Percentiles rank a stretch among this genome's conserved stretches.
Conservation (phyloP, 2,329 filamentous ascomycete species). For the Penicillium sp. region DNA sequence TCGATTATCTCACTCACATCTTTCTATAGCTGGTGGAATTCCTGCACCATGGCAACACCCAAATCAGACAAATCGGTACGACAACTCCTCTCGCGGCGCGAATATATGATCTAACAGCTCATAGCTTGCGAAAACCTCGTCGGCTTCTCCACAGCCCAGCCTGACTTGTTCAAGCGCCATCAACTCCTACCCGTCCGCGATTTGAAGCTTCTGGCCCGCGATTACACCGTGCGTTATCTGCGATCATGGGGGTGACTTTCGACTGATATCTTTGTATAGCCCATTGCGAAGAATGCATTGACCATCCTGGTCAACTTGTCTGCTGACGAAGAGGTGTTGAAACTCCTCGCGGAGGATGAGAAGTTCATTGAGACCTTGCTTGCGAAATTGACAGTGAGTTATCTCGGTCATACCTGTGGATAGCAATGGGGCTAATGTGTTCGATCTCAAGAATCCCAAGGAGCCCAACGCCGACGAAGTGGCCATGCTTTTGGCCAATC, state of each 20-base stretch:
- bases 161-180: slow-evolving; percentile 78
- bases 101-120: slow-evolving; percentile 15
- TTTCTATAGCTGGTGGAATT: slow-evolving; percentile 65
- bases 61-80: slow-evolving; percentile 76
- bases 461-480: slow-evolving; percentile 82
- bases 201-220: slow-evolving; percentile 79
- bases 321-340: slow-evolving; percentile 72
- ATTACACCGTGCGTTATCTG: slow-evolving; percentile 66
- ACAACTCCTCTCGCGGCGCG: background rate
- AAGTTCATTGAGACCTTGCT: slow-evolving; percentile 75
- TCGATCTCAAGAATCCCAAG: slow-evolving; percentile 43
- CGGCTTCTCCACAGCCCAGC: slow-evolving; percentile 74
- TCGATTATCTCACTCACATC: background rate
- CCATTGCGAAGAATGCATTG: slow-evolving; percentile 88
- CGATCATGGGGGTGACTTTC: background rate
- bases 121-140: slow-evolving; percentile 80
- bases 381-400: slow-evolving; percentile 69
- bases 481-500: slow-evolving; percentile 89
- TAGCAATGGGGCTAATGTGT: background rate
- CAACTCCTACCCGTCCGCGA: slow-evolving; percentile 77
- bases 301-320: slow-evolving; percentile 79
- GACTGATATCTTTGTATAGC: slow-evolving; percentile 46
- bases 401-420: slow-evolving; percentile 31
- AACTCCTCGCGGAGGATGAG: slow-evolving; percentile 72
- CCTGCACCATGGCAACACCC: slow-evolving; percentile 85